phyloP scores from a whole-genome alignment of 768 basidiomycete genomes.

The Lenzites betulinus region DNA sequence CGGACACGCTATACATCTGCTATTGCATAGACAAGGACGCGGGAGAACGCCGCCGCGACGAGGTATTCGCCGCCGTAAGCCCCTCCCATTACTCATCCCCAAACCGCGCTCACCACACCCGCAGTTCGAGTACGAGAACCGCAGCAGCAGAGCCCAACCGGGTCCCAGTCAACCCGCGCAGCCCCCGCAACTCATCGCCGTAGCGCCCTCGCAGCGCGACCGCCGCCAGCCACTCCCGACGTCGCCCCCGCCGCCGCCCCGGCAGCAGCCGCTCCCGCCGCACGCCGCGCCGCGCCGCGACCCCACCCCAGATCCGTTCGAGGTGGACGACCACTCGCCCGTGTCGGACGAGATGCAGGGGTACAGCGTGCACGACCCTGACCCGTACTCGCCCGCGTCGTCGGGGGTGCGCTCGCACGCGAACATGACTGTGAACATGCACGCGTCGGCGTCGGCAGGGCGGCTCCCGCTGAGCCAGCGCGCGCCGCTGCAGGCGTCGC shows the following conservation, averaged over 20 bases:
- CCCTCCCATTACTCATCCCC: background rate
- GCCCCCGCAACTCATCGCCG: slow-evolving; percentile 1
- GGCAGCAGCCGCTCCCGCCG: slow-evolving; percentile 19
- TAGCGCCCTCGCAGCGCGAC: background rate
- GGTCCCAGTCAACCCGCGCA: slow-evolving; percentile 12
- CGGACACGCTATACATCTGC: slow-evolving; percentile 67
- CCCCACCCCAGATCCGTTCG: slow-evolving; percentile 33
- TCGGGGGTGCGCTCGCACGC: slow-evolving; percentile 21
- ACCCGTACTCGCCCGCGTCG: slow-evolving; percentile 27
- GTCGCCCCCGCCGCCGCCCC: slow-evolving; percentile 15
- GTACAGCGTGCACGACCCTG: background rate
- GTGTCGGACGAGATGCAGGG: slow-evolving; percentile 3
- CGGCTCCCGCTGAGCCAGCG: slow-evolving; percentile 20
- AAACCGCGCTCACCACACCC: background rate
- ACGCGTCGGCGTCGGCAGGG: background rate
- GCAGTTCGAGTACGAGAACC: slow-evolving; percentile 45
- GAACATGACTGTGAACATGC: background rate
- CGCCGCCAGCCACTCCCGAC: slow-evolving; percentile 13
- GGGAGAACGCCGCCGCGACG: slow-evolving; percentile 50
- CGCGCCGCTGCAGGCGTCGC: slow-evolving; percentile 13
- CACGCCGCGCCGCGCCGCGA: slow-evolving; percentile 20
- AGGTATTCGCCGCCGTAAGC: slow-evolving; percentile 60
- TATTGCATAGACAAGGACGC: slow-evolving; percentile 64
- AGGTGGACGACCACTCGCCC: slow-evolving; percentile 20
- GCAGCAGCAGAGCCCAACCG: slow-evolving; percentile 4